phyloP scores from a whole-genome alignment of 805 yeast genomes.

The Maudiozyma saulgeensis region DNA sequence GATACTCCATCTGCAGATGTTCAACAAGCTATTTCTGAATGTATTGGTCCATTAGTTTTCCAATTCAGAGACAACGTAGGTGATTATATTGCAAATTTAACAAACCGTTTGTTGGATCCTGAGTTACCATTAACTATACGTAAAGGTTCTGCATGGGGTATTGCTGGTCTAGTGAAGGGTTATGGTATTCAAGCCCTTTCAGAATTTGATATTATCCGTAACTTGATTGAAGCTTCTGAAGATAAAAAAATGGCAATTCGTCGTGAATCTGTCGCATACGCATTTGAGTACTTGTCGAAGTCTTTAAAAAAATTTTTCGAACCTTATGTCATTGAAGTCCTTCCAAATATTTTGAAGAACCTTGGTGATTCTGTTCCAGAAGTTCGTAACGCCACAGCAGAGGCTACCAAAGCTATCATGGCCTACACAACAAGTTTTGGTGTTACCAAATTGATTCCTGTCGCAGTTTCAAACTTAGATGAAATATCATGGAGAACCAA shows the following conservation, averaged over 20 bases:
- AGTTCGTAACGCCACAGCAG: slow-evolving; percentile 82
- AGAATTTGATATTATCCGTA: slow-evolving; percentile 67
- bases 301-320: slow-evolving; percentile 73
- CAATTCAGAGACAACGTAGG: slow-evolving; percentile 43
- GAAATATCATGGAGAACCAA: slow-evolving; percentile 93
- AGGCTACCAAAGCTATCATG: slow-evolving; percentile 85
- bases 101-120: slow-evolving; percentile 47
- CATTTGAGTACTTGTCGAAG: slow-evolving; percentile 75
- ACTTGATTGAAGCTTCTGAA: slow-evolving; percentile 73
- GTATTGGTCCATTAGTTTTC: slow-evolving; percentile 74
- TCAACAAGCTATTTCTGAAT: slow-evolving; percentile 77
- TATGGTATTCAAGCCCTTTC: slow-evolving; percentile 71
- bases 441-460: slow-evolving; percentile 80
- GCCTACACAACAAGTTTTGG: slow-evolving; percentile 85
- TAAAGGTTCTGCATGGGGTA: slow-evolving; percentile 93
- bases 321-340: slow-evolving; percentile 83
- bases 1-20: slow-evolving; percentile 86
- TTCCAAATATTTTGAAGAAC: slow-evolving; percentile 70
- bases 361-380: slow-evolving; percentile 79
- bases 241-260: slow-evolving; percentile 65
- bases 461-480: slow-evolving; percentile 76
- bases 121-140: slow-evolving; percentile 39
- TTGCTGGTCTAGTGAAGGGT: slow-evolving; percentile 89
- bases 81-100: slow-evolving; percentile 46
- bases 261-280: slow-evolving; percentile 83